Base-by-base conservation (phyloP, 495 filamentous ascomycete genomes). In the Cryomyces minteri region DNA sequence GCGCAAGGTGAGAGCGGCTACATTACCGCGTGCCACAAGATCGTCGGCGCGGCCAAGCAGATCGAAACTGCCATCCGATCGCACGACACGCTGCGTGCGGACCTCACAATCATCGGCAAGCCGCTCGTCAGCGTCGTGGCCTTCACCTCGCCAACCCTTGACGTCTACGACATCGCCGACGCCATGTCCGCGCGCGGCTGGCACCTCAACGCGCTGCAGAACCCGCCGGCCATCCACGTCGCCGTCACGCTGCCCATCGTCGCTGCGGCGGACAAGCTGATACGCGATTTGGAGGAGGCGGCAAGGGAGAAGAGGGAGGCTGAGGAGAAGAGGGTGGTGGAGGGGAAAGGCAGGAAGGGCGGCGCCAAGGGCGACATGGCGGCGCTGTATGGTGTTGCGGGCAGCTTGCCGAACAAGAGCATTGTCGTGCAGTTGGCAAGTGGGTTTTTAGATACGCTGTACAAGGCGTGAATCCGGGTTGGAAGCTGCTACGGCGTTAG, bases 201-300 rank as follows among this genome's bases (percentile, higher is more conserved):
- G 90, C 90, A 96, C 62, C 70, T 99, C 41, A 99, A 94, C 55
- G 85, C 88, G 5, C 68, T 96, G 43, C 90, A 99, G 58, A 76
- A 75, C 43, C 90, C 90, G 6, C 74, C 92, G 0, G 92, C 85
- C n/a, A 83, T 99, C 18, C 90, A 99, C 62, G 80, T 94, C 29
- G 90, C 90, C n/a, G 83, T 95, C 41, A 96, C 92, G 1, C 53
- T 86, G 53, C 90, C 88, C 9, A 80, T 93, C n/a, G 76, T 79
- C 6, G 70, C 68, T 49, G 78, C 77, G 34, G 87, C 80, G 51
- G 85, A 95, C 48, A 70, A 70, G 57, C 71, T 99, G 28, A 73
- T 86, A 32, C 62, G 56, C 14, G 92, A 99, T 62, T 56, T 96
- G 28, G 72, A 80, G 55, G 77, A 69, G 36, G 83, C 84, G 33